Conservation (phyloP, 1,139 yeast species). For the Taiozyma onychis region DNA sequence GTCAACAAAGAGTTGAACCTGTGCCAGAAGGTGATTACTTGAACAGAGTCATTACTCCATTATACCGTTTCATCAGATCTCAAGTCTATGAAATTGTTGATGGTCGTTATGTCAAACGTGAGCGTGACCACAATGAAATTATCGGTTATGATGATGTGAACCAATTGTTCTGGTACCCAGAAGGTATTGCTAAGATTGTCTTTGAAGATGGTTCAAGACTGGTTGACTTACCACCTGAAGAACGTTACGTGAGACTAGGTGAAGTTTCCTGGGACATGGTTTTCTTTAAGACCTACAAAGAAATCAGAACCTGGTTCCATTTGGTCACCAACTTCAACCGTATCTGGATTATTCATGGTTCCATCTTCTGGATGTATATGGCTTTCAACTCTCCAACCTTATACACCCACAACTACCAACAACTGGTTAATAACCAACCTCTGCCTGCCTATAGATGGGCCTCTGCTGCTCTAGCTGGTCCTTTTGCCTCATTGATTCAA, state of each 20-base stretch:
- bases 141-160: constrained; percentile 98
- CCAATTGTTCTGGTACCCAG: constrained; percentile 99
- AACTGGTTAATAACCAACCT: constrained; percentile 79
- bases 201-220: constrained; percentile 89
- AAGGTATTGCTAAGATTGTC: constrained; percentile 90
- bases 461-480: constrained; percentile 88
- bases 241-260: constrained; percentile 84
- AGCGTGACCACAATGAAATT: constrained; percentile 88
- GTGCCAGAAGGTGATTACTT: constrained; percentile 96
- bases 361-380: constrained; percentile 90
- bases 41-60: constrained; percentile 87
- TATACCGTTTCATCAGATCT: constrained; percentile 84
- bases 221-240: constrained; percentile 84
- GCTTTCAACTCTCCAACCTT: constrained; percentile 90
- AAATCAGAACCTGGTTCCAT: constrained; percentile 98
- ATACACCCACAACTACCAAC: constrained; percentile 82
- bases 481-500: constrained; percentile 76
- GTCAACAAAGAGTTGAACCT: constrained; percentile 84
- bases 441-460: constrained; percentile 89
- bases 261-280: constrained; percentile 91
- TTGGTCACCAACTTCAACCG: constrained; percentile 93
- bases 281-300: constrained; percentile 94
- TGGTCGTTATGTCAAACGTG: constrained; percentile 92
- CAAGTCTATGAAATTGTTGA: constrained; percentile 94
- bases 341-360: constrained; percentile 92